Percentiles rank a stretch among this genome's conserved stretches.
Conservation (phyloP, 805 yeast species). For the Cyberlindnera saturnus region DNA sequence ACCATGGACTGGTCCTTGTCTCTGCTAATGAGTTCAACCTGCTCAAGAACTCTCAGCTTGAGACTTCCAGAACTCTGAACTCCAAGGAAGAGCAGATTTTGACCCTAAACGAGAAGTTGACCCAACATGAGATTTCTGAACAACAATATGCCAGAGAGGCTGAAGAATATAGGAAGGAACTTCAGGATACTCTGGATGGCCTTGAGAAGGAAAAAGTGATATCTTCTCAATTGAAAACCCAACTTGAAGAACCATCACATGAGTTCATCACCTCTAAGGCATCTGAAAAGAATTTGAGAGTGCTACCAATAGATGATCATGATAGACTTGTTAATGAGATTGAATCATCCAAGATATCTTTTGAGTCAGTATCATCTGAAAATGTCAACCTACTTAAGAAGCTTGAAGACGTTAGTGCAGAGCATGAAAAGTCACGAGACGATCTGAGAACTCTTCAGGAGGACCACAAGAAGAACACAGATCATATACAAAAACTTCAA, state of each 20-base stretch:
- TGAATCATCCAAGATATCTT: background rate
- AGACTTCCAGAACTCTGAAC: conserved; percentile 3
- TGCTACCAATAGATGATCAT: conserved; percentile 10
- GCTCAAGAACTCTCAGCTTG: background rate
- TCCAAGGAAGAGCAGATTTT: conserved; percentile 1
- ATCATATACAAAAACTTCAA: conserved; percentile 5
- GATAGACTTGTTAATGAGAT: conserved; percentile 4
- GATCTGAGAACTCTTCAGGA: no score
- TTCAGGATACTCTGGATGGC: conserved; percentile 10
- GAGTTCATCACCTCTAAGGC: conserved; percentile 27
- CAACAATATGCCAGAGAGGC: conserved; percentile 18
- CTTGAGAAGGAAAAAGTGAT: conserved; percentile 1
- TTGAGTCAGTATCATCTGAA: background rate
- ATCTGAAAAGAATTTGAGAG: conserved; percentile 8
- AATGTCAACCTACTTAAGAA: background rate
- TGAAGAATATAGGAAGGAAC: conserved; percentile 17
- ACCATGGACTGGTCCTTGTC: conserved; percentile 24
- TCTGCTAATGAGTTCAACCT: conserved; percentile 17
- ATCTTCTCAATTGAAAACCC: conserved; percentile 2
- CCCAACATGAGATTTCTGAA: conserved; percentile 14
- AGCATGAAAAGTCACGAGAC: background rate
- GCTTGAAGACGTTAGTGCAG: background rate
- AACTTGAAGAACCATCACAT: conserved; percentile 25
- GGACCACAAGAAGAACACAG: background rate
- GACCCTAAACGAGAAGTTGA: conserved; percentile 5